Evolutionary conservation across 305 asterid species (phyloP).

Genomic region (Caryopteris hybrid): DNA sequence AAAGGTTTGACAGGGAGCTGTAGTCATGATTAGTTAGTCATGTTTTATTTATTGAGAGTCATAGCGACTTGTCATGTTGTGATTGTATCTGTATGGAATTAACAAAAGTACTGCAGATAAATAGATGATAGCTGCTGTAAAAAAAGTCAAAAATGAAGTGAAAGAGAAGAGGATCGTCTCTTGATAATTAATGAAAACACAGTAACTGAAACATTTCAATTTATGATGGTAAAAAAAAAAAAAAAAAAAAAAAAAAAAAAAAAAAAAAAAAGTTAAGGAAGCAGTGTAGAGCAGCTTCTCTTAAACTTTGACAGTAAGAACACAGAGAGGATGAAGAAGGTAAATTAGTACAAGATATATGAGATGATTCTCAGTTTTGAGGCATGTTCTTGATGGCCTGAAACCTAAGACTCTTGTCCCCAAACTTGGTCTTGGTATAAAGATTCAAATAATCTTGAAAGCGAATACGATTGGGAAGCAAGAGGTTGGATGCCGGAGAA

Average conservation of each 20-base stretch:
- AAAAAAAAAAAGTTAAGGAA: conserved; percentile 31
- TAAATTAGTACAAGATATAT: not conserved
- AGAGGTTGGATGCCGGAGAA: conserved; percentile 62
- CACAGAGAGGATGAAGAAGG: not conserved
- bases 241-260: no score
- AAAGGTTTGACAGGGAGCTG: no score
- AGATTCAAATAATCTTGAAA: conserved; percentile 65
- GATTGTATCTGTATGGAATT: no score
- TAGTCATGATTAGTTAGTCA: no score
- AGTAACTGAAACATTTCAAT: no score
- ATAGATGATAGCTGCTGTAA: no score
- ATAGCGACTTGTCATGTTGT: no score
- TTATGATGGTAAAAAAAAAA: conserved; percentile 4
- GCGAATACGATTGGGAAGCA: conserved; percentile 44
- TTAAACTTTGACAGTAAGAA: conserved; percentile 1
- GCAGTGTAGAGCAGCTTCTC: conserved; percentile 37
- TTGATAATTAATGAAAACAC: no score
- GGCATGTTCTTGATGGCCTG: conserved; percentile 48
- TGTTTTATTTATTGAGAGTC: no score
- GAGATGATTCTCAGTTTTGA: not conserved
- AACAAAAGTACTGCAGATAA: no score
- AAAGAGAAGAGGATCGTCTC: no score
- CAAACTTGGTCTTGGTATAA: conserved; percentile 61
- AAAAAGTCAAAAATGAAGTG: no score
- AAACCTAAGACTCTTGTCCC: conserved; percentile 59